A percentile compares a stretch with the other conserved stretches of the same genome.
phyloP scores from a whole-genome alignment of 2,329 filamentous ascomycete genomes.

The Neonectria hederae region DNA sequence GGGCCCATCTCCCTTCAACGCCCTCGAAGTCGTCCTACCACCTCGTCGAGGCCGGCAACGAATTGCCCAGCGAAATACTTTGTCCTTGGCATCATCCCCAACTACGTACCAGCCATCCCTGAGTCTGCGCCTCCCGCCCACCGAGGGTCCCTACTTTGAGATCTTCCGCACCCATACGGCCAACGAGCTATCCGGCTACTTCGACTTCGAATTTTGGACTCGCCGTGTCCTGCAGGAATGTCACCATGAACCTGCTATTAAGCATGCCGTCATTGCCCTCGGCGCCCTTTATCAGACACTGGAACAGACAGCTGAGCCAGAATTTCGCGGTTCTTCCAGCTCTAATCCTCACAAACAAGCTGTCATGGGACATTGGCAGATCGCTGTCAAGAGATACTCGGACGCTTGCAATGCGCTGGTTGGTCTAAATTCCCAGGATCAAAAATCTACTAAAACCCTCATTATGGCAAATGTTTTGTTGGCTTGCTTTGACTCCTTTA shows the following conservation, averaged over 20 bases:
- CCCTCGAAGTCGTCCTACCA: conserved; percentile 41
- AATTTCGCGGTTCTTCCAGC: conserved; percentile 45
- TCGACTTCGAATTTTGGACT: conserved; percentile 73
- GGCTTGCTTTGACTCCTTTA: conserved; percentile 75
- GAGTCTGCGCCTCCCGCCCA: conserved; percentile 58
- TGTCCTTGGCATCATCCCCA: conserved; percentile 39
- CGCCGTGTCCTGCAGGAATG: conserved; percentile 70
- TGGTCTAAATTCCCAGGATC: conserved; percentile 53
- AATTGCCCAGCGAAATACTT: conserved; percentile 30
- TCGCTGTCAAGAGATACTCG: conserved; percentile 68
- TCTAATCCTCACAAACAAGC: conserved; percentile 39
- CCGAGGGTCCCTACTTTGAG: conserved; percentile 69
- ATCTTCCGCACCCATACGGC: conserved; percentile 70
- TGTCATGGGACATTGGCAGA: conserved; percentile 64
- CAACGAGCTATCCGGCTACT: conserved; percentile 72
- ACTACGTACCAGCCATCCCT: conserved; percentile 55
- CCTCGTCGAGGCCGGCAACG: conserved; percentile 45
- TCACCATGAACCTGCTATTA: conserved; percentile 68
- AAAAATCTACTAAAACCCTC: conserved; percentile 59
- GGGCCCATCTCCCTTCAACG: conserved; percentile 29
- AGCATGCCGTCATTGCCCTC: conserved; percentile 72
- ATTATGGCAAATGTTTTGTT: conserved; percentile 73
- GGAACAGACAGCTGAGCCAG: conserved; percentile 64
- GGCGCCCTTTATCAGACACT: conserved; percentile 74
- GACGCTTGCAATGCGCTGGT: conserved; percentile 63